phyloP scores from a whole-genome alignment of 306 rosid species.

The Lablab purpureus region DNA sequence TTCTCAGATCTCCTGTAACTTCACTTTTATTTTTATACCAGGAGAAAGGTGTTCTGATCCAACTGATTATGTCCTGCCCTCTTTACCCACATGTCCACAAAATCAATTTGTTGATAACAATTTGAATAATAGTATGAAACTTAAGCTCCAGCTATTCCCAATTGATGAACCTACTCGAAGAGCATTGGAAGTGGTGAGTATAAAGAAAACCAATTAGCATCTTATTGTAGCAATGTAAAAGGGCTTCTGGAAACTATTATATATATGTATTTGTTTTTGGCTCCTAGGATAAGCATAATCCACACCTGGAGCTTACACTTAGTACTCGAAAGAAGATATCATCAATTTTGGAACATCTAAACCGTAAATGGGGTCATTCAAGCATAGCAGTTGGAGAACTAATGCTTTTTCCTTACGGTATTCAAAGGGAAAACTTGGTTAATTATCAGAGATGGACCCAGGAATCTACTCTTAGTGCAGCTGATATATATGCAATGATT shows the following conservation, averaged over 20 bases:
- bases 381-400: constrained; percentile 87
- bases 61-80: constrained; percentile 53
- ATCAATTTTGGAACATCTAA: constrained; percentile 91
- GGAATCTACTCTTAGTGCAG: constrained; percentile 80
- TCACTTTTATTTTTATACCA: constrained; percentile 53
- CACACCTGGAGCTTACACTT: constrained; percentile 93
- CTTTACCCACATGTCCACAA: constrained; percentile 64
- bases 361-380: constrained; percentile 96
- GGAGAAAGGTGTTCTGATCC: constrained; percentile 63
- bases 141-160: constrained; percentile 94
- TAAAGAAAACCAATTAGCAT: constrained; percentile 21
- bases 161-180: constrained; percentile 86
- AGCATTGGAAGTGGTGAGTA: constrained; percentile 93
- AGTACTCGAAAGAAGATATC: constrained; percentile 91
- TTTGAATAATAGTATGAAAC: constrained; percentile 61
- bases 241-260: constrained; percentile 29
- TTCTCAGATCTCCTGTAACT: constrained; percentile 35
- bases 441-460: constrained; percentile 82
- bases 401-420: constrained; percentile 79
- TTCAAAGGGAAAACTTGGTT: constrained; percentile 69
- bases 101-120: constrained; percentile 63
- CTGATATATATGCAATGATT: constrained; percentile 73
- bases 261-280: not conserved
- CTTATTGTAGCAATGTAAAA: constrained; percentile 29
- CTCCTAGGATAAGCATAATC: constrained; percentile 88